Base-by-base conservation (phyloP, 2,329 filamentous ascomycete species). In the Curvularia lunata region DNA sequence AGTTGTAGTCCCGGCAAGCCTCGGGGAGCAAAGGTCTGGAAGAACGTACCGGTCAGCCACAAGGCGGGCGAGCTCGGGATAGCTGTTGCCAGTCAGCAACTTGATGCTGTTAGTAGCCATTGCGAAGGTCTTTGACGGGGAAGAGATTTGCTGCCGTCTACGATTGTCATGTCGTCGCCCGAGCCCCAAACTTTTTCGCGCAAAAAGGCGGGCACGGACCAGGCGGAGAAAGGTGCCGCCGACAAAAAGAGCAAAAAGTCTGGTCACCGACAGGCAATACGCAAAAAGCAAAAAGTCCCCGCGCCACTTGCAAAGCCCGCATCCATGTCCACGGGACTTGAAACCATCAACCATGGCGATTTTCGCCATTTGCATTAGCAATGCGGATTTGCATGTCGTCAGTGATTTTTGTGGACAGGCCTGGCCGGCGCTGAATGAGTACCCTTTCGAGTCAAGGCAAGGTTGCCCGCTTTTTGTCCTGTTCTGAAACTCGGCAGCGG, bases 51-150 rank as follows among this genome's bases (percentile, higher is more conserved):
- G 82, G 69, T 86, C 85, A 67, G 88, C 87, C 59, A 91, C 88
- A 64, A 87, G 81, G 73, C 88, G 86, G 38, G 88, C 88, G 57
- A 91, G 84, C 77, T 88, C 83, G 6, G 88, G 88, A 74, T 91
- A 89, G 77, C 87, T 90, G 80, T 90, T 91, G 68, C 88, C 88
- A 69, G 88, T 91, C 75, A 91, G 81, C 63, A 91, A 80, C 78
- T 91, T 91, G 75, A 91, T 91, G 37, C 86, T 88, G 79, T 91
- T 91, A 62, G 86, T 84, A 66, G 88, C 85, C 88, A 91, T 91
- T 58, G 48, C 65, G 63, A 55, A 61, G 54, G 54, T 56, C 47
- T 50, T 46, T 10, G 58, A 52, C 21, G 40, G 59, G 54, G 63
- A 53, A 32, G 54, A 59, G 48, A 59, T 60, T 56, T 56, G 60